phyloP scores from a whole-genome alignment of 208 protist species.

The Tritrichomonas musculus region DNA sequence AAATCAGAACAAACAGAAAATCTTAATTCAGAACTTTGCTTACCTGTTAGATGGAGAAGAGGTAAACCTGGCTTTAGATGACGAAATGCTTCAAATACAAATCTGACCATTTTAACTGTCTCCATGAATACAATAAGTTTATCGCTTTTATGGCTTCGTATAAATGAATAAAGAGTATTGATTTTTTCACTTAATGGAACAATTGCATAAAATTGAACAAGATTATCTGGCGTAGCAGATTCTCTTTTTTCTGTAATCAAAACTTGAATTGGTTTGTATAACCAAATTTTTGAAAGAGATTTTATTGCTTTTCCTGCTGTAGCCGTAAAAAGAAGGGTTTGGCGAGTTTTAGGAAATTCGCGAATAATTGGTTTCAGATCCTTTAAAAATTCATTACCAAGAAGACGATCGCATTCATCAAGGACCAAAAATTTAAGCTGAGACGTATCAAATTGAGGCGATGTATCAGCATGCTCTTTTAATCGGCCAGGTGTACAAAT shows the following conservation, averaged over 20 bases:
- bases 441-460: conserved; percentile 42
- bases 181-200: conserved; percentile 3
- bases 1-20: neutral
- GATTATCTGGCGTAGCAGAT: neutral
- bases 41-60: neutral
- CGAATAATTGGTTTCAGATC: conserved; percentile 78
- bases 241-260: neutral
- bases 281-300: neutral
- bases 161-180: conserved; percentile 18
- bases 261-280: neutral
- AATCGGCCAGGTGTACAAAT: conserved; percentile 93
- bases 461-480: conserved; percentile 92
- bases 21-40: neutral
- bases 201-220: conserved; percentile 5
- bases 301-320: conserved; percentile 83
- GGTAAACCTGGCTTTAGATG: neutral
- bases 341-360: conserved; percentile 71
- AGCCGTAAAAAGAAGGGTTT: conserved; percentile 96
- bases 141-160: neutral
- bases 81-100: conserved; percentile 9
- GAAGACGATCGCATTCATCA: conserved; percentile 93
- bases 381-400: conserved; percentile 92
- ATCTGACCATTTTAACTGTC: conserved; percentile 23
- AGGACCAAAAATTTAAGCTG: conserved; percentile 65
- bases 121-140: conserved; percentile 34